These are phyloP conservation scores for Solanum hybrid DNA, from an alignment of 305 asterid genomes.

Conservation along the genomic window DNA sequence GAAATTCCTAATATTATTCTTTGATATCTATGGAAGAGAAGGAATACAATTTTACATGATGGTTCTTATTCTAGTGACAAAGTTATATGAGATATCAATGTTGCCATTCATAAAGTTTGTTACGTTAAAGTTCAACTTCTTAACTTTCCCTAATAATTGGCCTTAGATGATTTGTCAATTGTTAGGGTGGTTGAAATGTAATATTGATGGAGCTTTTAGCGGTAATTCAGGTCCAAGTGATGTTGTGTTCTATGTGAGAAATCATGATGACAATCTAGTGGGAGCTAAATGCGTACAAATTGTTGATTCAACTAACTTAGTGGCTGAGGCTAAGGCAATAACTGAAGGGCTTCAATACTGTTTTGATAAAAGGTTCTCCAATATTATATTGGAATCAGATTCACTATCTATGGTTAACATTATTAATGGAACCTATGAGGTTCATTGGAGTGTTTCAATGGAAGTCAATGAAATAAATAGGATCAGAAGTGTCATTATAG, in stretches of 20 bases:
- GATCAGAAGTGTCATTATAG: neutral
- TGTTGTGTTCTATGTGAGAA: neutral
- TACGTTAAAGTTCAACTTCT: neutral
- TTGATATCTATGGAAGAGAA: neutral
- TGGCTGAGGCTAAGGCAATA: neutral
- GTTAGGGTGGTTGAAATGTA: neutral
- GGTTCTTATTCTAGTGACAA: neutral
- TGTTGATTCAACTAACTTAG: neutral
- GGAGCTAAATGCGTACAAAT: neutral
- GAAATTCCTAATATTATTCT: neutral
- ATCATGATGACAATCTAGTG: neutral
- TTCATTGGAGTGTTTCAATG: neutral
- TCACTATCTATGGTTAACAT: neutral
- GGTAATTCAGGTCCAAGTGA: neutral
- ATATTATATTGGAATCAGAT: neutral
- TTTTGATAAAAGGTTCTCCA: neutral
- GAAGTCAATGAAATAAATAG: neutral
- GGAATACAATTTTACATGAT: neutral
- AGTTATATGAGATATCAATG: neutral
- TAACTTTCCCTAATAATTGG: neutral
- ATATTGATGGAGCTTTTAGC: neutral
- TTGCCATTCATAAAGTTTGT: neutral
- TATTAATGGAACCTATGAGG: neutral
- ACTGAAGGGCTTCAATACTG: neutral
- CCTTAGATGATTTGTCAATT: neutral